phyloP scores from a whole-genome alignment of 768 basidiomycete species.

The Hortiboletus flavorubellus region DNA sequence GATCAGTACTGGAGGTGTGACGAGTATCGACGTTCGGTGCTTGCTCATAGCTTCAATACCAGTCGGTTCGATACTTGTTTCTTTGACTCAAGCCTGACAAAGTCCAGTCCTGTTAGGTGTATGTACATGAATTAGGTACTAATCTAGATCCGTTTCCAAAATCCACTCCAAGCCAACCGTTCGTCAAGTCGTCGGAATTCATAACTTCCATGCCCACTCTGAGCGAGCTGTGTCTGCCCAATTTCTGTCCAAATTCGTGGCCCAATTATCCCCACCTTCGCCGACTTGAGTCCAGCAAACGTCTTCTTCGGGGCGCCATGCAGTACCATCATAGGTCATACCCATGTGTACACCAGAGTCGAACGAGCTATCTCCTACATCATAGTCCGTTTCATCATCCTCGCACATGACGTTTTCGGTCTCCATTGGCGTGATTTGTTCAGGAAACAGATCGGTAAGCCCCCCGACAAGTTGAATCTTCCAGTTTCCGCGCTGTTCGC shows the following conservation, averaged over 20 bases:
- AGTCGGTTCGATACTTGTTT: constrained; percentile 13
- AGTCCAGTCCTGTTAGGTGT: constrained; percentile 18
- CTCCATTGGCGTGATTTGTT: constrained; percentile 8
- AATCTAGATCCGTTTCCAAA: constrained; percentile 12
- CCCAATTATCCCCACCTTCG: constrained; percentile 9
- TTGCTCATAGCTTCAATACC: constrained; percentile 17
- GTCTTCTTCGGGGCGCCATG: constrained; percentile 9
- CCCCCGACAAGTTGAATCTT: constrained; percentile 26
- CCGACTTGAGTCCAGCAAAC: constrained; percentile 14
- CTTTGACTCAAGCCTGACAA: constrained; percentile 1
- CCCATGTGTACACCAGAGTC: constrained; percentile 29
- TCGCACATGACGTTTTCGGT: constrained; percentile 15
- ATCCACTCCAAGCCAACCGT: not conserved
- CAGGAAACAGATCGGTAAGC: constrained; percentile 4
- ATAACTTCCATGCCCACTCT: constrained; percentile 1
- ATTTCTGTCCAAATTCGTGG: not conserved
- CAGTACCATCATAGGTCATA: not conserved
- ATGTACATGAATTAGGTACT: constrained; percentile 26
- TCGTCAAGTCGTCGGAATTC: not conserved
- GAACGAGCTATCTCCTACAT: constrained; percentile 20
- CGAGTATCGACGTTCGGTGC: not conserved
- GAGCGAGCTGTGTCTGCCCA: not conserved
- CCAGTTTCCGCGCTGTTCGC: constrained; percentile 28
- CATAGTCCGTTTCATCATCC: constrained; percentile 20
- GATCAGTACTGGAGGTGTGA: constrained; percentile 18